Conservation (phyloP, 2,329 filamentous ascomycete genomes). For the Diaporthe longicolla region DNA sequence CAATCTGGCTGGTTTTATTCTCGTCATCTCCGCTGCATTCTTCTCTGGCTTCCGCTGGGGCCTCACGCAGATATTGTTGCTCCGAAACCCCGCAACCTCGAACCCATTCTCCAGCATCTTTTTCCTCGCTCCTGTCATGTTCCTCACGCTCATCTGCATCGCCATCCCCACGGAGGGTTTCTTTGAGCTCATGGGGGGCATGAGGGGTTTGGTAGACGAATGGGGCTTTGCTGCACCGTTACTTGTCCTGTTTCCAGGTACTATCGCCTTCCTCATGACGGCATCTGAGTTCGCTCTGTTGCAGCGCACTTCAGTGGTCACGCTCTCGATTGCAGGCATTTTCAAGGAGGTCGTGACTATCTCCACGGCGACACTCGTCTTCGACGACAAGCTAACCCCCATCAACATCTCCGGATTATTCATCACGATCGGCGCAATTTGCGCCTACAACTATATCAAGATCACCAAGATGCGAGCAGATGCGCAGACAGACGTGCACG, state of each 20-base stretch:
- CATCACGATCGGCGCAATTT: constrained; percentile 91
- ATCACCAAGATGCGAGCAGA: constrained; percentile 89
- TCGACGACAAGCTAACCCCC: constrained; percentile 87
- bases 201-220: constrained; percentile 73
- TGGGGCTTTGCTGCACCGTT: constrained; percentile 79
- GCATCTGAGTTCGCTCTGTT: constrained; percentile 95
- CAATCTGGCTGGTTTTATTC: constrained; percentile 85
- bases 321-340: constrained; percentile 95
- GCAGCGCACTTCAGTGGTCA: constrained; percentile 95
- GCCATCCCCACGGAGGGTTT: constrained; percentile 91
- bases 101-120: constrained; percentile 98
- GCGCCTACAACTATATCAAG: constrained; percentile 94
- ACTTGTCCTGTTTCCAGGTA: constrained; percentile 89
- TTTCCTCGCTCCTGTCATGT: constrained; percentile 98
- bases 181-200: constrained; percentile 74
- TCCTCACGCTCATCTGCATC: constrained; percentile 82
- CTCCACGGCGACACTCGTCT: constrained; percentile 86
- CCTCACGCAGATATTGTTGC: constrained; percentile 95
- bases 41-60: constrained; percentile 98
- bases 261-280: constrained; percentile 96
- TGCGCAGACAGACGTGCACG: constrained; percentile 69
- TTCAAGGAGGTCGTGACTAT: constrained; percentile 99
- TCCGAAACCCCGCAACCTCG: constrained; percentile 93
- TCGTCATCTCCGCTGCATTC: constrained; percentile 94
- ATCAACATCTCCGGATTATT: constrained; percentile 90